Percentiles rank a stretch among this genome's conserved stretches.
Evolutionary conservation across 2,329 filamentous ascomycete species (phyloP).

Genomic region (Paracoccidioides brasiliensis): DNA sequence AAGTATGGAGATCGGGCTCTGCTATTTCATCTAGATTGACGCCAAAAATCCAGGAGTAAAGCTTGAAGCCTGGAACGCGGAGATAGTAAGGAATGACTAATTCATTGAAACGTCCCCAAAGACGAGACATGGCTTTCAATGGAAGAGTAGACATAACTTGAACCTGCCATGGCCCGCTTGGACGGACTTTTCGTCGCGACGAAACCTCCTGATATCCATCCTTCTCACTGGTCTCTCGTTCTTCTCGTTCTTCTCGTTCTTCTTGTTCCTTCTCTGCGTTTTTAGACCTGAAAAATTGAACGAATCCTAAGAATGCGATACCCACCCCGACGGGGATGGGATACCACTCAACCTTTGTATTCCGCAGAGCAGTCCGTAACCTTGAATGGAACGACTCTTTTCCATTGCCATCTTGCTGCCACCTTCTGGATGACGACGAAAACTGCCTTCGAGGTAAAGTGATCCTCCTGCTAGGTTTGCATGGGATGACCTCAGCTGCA

Average conservation of each 20-base stretch:
- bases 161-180: constrained; percentile 83
- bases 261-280: constrained; percentile 35
- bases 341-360: constrained; percentile 70
- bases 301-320: constrained; percentile 66
- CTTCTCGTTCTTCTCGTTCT: constrained; percentile 36
- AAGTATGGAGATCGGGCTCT: constrained; percentile 76
- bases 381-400: constrained; percentile 43
- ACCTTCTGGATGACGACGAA: constrained; percentile 30
- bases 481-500: not conserved
- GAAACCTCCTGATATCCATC: constrained; percentile 28
- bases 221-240: constrained; percentile 36
- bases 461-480: constrained; percentile 6
- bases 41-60: constrained; percentile 86
- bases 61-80: constrained; percentile 76
- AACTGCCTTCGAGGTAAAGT: constrained; percentile 16
- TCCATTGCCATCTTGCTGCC: constrained; percentile 26
- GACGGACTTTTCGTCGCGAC: constrained; percentile 52
- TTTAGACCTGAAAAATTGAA: constrained; percentile 70
- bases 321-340: constrained; percentile 79
- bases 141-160: constrained; percentile 88
- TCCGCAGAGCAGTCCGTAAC: constrained; percentile 44
- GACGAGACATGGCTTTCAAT: constrained; percentile 73
- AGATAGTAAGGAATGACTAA: constrained; percentile 76
- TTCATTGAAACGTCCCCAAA: constrained; percentile 90
- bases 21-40: constrained; percentile 77